Conservation (phyloP, 192 early-diverging fungal genomes). For the Backusella luteola region DNA sequence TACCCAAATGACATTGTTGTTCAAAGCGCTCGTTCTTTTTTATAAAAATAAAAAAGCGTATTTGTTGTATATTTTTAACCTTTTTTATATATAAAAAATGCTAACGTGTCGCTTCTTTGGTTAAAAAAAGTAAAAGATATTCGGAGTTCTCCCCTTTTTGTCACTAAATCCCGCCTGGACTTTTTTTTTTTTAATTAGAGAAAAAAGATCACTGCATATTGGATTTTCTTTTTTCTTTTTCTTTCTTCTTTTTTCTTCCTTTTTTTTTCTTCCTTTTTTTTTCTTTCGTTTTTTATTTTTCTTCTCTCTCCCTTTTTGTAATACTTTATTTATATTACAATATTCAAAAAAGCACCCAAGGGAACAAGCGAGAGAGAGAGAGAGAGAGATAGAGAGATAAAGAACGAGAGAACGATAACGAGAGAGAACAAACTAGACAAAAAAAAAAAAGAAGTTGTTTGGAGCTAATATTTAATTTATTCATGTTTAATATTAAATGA, state of each 20-base stretch:
- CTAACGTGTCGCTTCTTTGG: constrained; percentile 4
- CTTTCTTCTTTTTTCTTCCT: neutral
- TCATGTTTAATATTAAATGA: constrained; percentile 1
- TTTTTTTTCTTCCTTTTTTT: neutral
- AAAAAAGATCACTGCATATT: neutral
- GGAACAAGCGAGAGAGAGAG: neutral
- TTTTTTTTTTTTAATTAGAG: constrained; percentile 13
- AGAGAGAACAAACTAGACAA: neutral
- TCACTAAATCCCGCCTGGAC: neutral
- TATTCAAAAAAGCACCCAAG: neutral
- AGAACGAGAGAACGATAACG: neutral
- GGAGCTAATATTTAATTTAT: neutral
- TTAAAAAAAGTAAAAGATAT: neutral
- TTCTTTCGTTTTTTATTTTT: constrained; percentile 7
- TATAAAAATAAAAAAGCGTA: neutral
- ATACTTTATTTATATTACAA: neutral
- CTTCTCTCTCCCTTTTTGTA: constrained; percentile 1
- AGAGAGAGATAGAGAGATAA: neutral
- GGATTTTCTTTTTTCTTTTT: neutral
- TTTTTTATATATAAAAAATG: neutral
- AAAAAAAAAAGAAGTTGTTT: neutral
- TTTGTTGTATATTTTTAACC: neutral
- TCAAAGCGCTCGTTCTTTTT: neutral
- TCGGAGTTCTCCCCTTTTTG: constrained; percentile 11
- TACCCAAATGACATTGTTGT: neutral